These are phyloP conservation scores for Amanita jacksonii DNA, from an alignment of 768 basidiomycete species.

Conservation along the genomic window DNA sequence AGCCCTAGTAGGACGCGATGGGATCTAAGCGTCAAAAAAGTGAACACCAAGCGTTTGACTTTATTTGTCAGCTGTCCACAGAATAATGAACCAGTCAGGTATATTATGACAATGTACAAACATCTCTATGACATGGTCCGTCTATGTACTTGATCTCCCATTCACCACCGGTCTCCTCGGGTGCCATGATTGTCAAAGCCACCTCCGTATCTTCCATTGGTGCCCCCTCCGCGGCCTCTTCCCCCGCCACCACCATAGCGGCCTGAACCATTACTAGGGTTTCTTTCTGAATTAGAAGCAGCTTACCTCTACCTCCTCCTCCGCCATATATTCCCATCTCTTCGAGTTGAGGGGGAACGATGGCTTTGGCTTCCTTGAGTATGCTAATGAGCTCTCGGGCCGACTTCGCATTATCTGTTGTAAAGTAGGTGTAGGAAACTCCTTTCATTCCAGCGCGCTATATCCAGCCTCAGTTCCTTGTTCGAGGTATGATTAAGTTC, in stretches of 20 bases:
- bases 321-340: slow-evolving; percentile 88
- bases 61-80: too few species aligned
- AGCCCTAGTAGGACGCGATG: too few species aligned
- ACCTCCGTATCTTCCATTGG: slow-evolving; percentile 34
- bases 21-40: too few species aligned
- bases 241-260: slow-evolving; percentile 31
- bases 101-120: slow-evolving; percentile 16
- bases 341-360: slow-evolving; percentile 81
- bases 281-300: not conserved
- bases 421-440: slow-evolving; percentile 92
- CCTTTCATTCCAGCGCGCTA: slow-evolving; percentile 91
- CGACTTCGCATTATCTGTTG: slow-evolving; percentile 89
- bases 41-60: too few species aligned
- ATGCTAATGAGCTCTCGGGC: slow-evolving; percentile 88
- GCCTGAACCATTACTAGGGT: too few species aligned
- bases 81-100: too few species aligned
- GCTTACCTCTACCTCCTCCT: slow-evolving; percentile 66
- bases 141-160: not conserved
- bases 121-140: slow-evolving; percentile 18
- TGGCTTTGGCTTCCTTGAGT: slow-evolving; percentile 78
- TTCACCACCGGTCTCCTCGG: slow-evolving; percentile 22
- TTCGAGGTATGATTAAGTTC: not conserved
- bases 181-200: slow-evolving; percentile 31
- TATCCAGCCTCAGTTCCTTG: slow-evolving; percentile 13
- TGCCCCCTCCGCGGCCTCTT: slow-evolving; percentile 34